Base-by-base conservation (phyloP, 768 basidiomycete species). In the Lactarius vividus region DNA sequence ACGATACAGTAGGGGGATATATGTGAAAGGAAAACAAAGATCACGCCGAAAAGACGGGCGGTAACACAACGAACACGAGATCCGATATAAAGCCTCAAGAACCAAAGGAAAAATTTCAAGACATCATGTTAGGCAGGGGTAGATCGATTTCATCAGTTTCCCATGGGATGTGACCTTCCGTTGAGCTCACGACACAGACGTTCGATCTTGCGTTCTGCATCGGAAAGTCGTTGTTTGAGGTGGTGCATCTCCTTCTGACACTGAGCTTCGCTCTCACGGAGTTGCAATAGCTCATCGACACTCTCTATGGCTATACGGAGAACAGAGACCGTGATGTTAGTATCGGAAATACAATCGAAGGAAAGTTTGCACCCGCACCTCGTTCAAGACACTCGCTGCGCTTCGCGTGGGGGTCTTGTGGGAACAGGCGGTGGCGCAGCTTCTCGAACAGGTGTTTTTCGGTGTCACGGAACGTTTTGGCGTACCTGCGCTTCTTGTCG, bases 381-480 rank as follows among this genome's bases (percentile, higher is more conserved):
- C 56, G 60, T 49, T 69, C 68, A n/a, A 69, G 26, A 54, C 68
- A 69, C 29, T 69, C 68, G 37, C 61, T 62, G 16, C 68, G 68
- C 60, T 62, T 61, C 28, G 68, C 59, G n/a, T 67, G 65, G 4
- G 68, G 68, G 37, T 69, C 68, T 37, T 62, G 65, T 0, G 68
- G 68, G 29, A 69, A 69, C 4, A 69, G 57, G 23, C 68, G 65
- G 15, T 61, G 35, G 42, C 68, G 65, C 57, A 69, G 54, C 49
- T 67, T 61, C 53, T 67, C 68, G 20, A 69, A 69, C 26, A 67
- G 42, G 23, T 58, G 66, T 49, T 67, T 68, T 58, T 69, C 68
- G 13, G 57, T 62, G 37, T 69, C 60, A 28, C 68, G 61, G 57
- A 69, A 69, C 7, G 59, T 57, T 29, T 69, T 67, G 44, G 68